Conservation (phyloP, 257 asterid species). For the Solanum okadae region DNA sequence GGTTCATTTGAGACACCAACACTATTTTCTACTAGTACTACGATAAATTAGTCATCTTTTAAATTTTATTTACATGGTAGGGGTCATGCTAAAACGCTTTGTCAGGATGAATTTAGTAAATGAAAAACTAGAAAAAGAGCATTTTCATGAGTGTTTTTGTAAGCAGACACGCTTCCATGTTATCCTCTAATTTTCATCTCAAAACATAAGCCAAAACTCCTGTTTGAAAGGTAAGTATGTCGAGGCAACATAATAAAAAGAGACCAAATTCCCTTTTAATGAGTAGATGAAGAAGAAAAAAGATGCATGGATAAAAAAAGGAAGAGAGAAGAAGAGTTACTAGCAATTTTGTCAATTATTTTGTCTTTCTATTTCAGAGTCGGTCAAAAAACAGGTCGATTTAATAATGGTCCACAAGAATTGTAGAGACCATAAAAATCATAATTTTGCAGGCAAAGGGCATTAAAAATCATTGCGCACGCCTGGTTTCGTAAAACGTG, state of each 20-base stretch:
- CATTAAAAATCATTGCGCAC: slow-evolving; percentile 37
- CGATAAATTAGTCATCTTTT: neutral
- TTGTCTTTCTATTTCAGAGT: neutral
- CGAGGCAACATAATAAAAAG: neutral
- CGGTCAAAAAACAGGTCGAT: neutral
- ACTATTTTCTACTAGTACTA: neutral
- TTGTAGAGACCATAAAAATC: neutral
- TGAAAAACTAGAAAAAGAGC: neutral
- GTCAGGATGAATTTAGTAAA: neutral
- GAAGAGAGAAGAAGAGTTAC: neutral
- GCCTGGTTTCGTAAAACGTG: slow-evolving; percentile 31
- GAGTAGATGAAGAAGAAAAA: neutral
- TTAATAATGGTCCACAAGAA: neutral
- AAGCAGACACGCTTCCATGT: slow-evolving; percentile 20
- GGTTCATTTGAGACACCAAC: neutral
- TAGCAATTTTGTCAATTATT: neutral
- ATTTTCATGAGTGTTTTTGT: neutral
- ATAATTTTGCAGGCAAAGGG: neutral
- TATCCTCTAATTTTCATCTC: slow-evolving; percentile 4
- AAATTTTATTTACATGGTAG: neutral
- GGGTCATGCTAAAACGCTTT: neutral
- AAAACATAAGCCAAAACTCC: slow-evolving; percentile 3
- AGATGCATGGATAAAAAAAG: neutral
- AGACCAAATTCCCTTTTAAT: neutral
- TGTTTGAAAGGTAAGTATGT: slow-evolving; percentile 4